Conservation (phyloP, 2,329 filamentous ascomycete genomes). For the Pseudocercospora ulei region DNA sequence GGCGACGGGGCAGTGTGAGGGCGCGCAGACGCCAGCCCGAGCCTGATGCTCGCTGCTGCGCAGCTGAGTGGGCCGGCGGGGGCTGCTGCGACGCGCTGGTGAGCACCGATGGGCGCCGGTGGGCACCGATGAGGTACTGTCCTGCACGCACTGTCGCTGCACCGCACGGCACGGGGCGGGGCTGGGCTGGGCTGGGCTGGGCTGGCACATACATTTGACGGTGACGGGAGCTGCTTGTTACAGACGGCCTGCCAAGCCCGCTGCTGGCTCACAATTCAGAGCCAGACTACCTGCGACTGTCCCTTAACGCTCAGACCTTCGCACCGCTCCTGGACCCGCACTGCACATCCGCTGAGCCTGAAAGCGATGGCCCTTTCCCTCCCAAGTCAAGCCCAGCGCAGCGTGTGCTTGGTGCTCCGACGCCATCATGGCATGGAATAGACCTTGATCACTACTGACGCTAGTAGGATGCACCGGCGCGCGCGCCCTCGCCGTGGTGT, state of each 20-base stretch:
- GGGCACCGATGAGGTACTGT: not conserved
- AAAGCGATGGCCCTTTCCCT: constrained; percentile 4
- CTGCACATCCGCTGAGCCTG: constrained; percentile 5
- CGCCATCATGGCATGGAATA: constrained; percentile 24
- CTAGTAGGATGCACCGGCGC: constrained; percentile 21
- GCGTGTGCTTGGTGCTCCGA: constrained; percentile 21
- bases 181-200: too few species aligned
- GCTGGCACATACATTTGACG: too few species aligned
- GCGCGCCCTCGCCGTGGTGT: constrained; percentile 13
- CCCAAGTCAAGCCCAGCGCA: constrained; percentile 1
- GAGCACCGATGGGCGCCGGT: not conserved
- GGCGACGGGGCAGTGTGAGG: not conserved
- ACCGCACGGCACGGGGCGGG: too few species aligned
- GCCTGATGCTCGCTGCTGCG: not conserved
- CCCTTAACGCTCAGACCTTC: not conserved
- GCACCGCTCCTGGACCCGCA: constrained; percentile 8
- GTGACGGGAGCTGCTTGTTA: too few species aligned
- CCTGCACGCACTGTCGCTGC: too few species aligned
- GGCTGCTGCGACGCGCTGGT: constrained; percentile 1
- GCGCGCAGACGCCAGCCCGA: constrained; percentile 3
- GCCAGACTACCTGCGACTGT: not conserved
- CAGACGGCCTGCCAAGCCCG: not conserved
- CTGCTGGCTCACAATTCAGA: not conserved
- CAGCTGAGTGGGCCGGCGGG: constrained; percentile 3
- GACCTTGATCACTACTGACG: constrained; percentile 21